Percentiles rank a stretch among this genome's conserved stretches.
These are phyloP conservation scores for Vachellia pachyceras DNA, from an alignment of 306 rosid genomes.

Conservation along the genomic window DNA sequence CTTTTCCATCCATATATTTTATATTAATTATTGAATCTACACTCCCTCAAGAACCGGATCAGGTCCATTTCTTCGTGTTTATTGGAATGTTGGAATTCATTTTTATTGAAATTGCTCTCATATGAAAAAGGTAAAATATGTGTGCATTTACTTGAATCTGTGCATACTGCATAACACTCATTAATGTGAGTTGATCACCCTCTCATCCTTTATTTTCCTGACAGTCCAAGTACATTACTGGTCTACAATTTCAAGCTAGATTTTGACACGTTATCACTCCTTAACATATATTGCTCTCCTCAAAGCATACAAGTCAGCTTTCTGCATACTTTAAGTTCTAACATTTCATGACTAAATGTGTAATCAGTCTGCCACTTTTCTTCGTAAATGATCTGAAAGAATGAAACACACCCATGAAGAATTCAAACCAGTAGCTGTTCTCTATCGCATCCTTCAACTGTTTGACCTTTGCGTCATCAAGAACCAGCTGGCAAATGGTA, in stretches of 20 bases:
- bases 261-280: not conserved
- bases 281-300: not conserved
- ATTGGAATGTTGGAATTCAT: not conserved
- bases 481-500: constrained; percentile 68
- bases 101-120: not conserved
- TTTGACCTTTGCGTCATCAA: constrained; percentile 68
- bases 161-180: not conserved
- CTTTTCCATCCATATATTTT: not conserved
- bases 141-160: not conserved
- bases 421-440: constrained; percentile 94
- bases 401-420: constrained; percentile 85
- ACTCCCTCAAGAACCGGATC: constrained; percentile 14
- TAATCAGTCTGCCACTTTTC: constrained; percentile 15
- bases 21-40: constrained; percentile 11
- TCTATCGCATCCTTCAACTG: constrained; percentile 97
- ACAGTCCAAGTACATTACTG: not conserved
- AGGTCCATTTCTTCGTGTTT: not conserved
- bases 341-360: constrained; percentile 28
- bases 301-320: constrained; percentile 17
- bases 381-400: constrained; percentile 18
- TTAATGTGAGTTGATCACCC: not conserved
- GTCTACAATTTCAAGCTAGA: constrained; percentile 13
- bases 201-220: not conserved
- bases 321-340: constrained; percentile 25
- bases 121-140: not conserved